Evolutionary conservation across 257 asterid species (phyloP).

Genomic region (Nicotiana tomentosiformis): DNA sequence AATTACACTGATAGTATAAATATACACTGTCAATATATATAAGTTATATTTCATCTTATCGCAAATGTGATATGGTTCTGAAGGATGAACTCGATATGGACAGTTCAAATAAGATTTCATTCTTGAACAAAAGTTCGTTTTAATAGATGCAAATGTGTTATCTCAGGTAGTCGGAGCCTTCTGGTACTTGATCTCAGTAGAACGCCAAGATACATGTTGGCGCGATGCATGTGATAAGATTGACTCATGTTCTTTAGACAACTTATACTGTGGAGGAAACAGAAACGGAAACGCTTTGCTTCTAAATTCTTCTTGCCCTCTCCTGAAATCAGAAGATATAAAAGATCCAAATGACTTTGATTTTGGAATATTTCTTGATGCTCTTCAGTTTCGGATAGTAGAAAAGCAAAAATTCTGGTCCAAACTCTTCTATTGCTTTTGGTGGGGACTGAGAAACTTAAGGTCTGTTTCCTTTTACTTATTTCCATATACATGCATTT

Average conservation of each 20-base stretch:
- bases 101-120: not conserved
- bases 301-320: constrained; percentile 38
- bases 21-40: not conserved
- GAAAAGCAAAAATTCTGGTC: constrained; percentile 26
- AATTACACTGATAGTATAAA: not conserved
- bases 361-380: constrained; percentile 62
- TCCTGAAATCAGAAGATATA: constrained; percentile 26
- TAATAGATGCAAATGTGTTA: not conserved
- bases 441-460: constrained; percentile 77
- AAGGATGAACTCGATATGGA: not conserved
- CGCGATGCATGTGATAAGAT: constrained; percentile 24
- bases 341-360: constrained; percentile 34
- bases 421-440: constrained; percentile 55
- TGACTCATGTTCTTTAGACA: not conserved
- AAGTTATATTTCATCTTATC: not conserved
- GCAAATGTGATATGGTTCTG: too few species aligned
- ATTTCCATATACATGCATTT: not conserved
- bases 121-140: not conserved
- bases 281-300: constrained; percentile 13
- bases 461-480: constrained; percentile 31
- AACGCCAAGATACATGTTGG: constrained; percentile 59
- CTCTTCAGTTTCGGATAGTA: constrained; percentile 45
- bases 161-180: constrained; percentile 49
- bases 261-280: constrained; percentile 29
- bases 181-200: constrained; percentile 61